These are phyloP conservation scores for Saturnispora silvae DNA, from an alignment of 805 yeast genomes.

Conservation along the genomic window DNA sequence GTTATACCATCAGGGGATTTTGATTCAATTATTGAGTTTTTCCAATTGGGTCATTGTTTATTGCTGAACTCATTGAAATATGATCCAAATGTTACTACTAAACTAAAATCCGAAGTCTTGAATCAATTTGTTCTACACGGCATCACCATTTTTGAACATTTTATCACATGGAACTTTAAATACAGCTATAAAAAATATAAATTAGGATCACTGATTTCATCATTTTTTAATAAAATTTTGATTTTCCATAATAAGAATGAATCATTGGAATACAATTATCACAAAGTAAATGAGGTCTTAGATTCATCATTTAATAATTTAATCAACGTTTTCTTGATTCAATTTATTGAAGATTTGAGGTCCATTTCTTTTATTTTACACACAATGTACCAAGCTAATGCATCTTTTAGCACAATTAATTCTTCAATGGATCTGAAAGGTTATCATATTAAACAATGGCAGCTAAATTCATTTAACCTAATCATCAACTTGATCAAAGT, in stretches of 20 bases:
- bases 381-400: slow-evolving; percentile 37
- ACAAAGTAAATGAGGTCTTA: slow-evolving; percentile 39
- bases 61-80: slow-evolving; percentile 38
- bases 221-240: slow-evolving; percentile 45
- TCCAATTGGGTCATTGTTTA: slow-evolving; percentile 45
- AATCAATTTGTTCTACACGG: slow-evolving; percentile 44
- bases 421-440: slow-evolving; percentile 30
- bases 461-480: slow-evolving; percentile 42
- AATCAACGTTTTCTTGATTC: slow-evolving; percentile 43
- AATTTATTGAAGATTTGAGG: slow-evolving; percentile 40
- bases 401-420: slow-evolving; percentile 11
- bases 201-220: slow-evolving; percentile 46
- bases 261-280: slow-evolving; percentile 24
- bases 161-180: slow-evolving; percentile 56
- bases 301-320: slow-evolving; percentile 42
- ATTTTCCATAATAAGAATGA: slow-evolving; percentile 46
- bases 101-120: slow-evolving; percentile 44
- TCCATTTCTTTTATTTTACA: slow-evolving; percentile 43
- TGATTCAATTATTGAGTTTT: slow-evolving; percentile 48
- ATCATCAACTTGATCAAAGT: slow-evolving; percentile 45
- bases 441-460: slow-evolving; percentile 39
- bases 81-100: slow-evolving; percentile 28
- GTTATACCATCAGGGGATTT: slow-evolving; percentile 65
- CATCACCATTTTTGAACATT: slow-evolving; percentile 65
- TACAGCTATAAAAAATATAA: slow-evolving; percentile 46